Evolutionary conservation across 306 rosid species (phyloP), one percentile per base, ranked within the genome.

Genomic region (Begonia peltatifolia): DNA sequence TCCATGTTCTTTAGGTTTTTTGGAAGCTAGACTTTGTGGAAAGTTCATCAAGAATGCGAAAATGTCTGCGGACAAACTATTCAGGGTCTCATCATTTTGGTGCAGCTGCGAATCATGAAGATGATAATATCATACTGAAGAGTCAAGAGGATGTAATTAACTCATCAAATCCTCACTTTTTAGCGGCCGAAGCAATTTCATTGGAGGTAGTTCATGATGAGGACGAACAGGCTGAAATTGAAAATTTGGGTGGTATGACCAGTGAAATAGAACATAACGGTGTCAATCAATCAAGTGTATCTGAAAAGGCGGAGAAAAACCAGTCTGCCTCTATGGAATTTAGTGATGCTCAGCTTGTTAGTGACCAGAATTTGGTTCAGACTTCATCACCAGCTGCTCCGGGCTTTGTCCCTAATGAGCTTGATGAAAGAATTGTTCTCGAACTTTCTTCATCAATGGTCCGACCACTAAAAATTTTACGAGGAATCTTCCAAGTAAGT

Each of bases 1-100:
- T 49, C 9, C 14, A 46, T 59, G 42, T 47, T 57, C 49, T 56
- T 43, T 71, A 90, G 99, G 84, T 83, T 53, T 86, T 90, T 47
- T 90, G 99, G 99, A 90, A 86, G 79, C 92, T 90, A 47, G 99
- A 86, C 64, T 76, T 80, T 41, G 81, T 81, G 94, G 99, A 90
- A 79, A 90, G 78, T 77, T 83, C 94, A 65, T 79, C 86, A 8
- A 71, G 99, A 64, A 90, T 90, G 99, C 86, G 99, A 61, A 72
- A 59, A 55, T 83, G 81, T 63, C 58, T 90, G 75, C 81, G 78
- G 73, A 83, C 86, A 73, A 77, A 86, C 68, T 86, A 86, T 58
- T 68, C 50, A 59, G 95, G 99, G 53, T 83, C 85, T 54, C 92
- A 90, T 79, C 99, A 90, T 78, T 65, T 84, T 67, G 94, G 97